phyloP scores from a whole-genome alignment of 2,329 filamentous ascomycete genomes.

The Fusarium kyushuense region DNA sequence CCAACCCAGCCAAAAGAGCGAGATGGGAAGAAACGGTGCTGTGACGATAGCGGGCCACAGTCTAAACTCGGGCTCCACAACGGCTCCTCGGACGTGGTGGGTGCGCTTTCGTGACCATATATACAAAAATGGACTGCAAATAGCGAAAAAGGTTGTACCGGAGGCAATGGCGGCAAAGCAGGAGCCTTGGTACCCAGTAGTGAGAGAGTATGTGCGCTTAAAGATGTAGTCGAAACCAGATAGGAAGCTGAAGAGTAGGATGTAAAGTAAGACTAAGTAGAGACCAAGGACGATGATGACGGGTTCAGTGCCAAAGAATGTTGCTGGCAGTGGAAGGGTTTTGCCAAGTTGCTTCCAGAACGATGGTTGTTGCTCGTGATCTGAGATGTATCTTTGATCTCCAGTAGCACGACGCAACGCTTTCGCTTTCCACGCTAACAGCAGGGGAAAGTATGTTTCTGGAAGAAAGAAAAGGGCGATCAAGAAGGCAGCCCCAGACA shows the following conservation, averaged over 20 bases:
- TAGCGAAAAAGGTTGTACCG: constrained; percentile 52
- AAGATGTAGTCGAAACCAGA: constrained; percentile 64
- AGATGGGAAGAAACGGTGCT: constrained; percentile 62
- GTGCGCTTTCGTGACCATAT: constrained; percentile 52
- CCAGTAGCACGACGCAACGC: constrained; percentile 70
- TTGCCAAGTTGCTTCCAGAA: constrained; percentile 65
- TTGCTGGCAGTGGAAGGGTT: constrained; percentile 57
- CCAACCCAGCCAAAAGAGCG: constrained; percentile 71
- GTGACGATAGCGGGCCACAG: constrained; percentile 66
- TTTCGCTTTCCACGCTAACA: constrained; percentile 70
- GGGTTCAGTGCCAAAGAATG: constrained; percentile 52
- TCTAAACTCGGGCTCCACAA: constrained; percentile 64
- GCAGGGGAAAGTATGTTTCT: constrained; percentile 70
- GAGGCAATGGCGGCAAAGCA: constrained; percentile 58
- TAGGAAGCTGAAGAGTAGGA: constrained; percentile 65
- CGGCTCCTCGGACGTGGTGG: constrained; percentile 53
- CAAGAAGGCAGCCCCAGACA: constrained; percentile 66
- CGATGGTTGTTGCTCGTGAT: constrained; percentile 67
- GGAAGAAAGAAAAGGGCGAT: constrained; percentile 70
- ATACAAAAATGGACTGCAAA: constrained; percentile 51
- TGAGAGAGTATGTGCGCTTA: constrained; percentile 55
- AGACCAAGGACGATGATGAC: constrained; percentile 58
- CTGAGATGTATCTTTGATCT: constrained; percentile 68
- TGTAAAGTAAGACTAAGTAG: constrained; percentile 65
- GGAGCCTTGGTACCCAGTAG: constrained; percentile 55